These are phyloP conservation scores for Xanthoceras sorbifolium DNA, from an alignment of 345 rosid genomes.

Conservation along the genomic window DNA sequence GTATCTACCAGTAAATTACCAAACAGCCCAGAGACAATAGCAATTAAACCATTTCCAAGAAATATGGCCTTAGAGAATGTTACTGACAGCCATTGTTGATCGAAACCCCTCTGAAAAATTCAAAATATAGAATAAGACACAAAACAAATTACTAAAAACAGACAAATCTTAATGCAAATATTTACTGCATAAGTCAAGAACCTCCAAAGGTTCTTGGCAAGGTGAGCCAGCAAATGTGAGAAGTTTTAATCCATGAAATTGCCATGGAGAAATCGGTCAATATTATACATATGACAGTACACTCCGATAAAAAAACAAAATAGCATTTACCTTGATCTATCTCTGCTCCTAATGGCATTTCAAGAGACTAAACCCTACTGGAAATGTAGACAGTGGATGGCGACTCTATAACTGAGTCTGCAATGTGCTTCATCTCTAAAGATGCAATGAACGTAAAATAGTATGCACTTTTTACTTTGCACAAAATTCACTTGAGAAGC, in stretches of 20 bases:
- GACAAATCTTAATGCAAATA: neutral
- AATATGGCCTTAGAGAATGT: constrained; percentile 82
- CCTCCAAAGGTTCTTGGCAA: neutral
- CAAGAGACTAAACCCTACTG: neutral
- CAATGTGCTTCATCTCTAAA: neutral
- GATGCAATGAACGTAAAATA: neutral
- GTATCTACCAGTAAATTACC: constrained; percentile 64
- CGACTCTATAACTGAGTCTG: neutral
- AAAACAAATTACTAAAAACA: neutral
- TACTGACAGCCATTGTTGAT: constrained; percentile 67
- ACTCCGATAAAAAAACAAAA: neutral
- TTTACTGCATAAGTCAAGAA: neutral
- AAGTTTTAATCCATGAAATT: neutral
- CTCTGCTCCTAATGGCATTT: neutral
- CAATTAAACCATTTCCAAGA: constrained; percentile 70
- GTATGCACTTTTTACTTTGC: neutral
- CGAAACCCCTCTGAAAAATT: constrained; percentile 56
- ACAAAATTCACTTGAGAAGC: neutral
- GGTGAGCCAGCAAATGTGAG: neutral
- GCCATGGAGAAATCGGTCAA: neutral
- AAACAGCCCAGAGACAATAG: constrained; percentile 63
- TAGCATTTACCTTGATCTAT: neutral
- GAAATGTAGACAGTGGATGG: neutral
- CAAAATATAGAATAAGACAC: constrained; percentile 7
- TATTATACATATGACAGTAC: neutral